Base-by-base conservation (phyloP, 2,329 filamentous ascomycete genomes). In the Hypoxylon sp. region DNA sequence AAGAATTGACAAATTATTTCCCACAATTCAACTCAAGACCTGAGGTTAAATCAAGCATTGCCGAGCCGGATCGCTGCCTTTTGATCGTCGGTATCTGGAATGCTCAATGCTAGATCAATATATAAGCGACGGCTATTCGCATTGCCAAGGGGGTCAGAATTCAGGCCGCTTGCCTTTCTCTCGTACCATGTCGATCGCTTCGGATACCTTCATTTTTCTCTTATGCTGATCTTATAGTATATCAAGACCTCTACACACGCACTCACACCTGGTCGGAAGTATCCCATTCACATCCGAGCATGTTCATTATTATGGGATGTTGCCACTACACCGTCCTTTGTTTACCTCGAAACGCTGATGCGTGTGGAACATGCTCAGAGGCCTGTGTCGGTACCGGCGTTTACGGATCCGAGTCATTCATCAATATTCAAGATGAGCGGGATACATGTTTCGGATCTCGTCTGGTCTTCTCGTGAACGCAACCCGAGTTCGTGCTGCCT, bases 21-120 rank as follows among this genome's bases (percentile, higher is more conserved):
- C 1, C 17, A 7, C 17, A 38, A n/a, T 25, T 23, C 7, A 25
- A 17, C 5, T 23, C 2, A 9, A 32, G 17, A 36, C 11, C 1
- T 41, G 60, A 64, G 23, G 60, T 68, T 21, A 13, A 61, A 61
- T 60, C 46, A 64, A 64, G 60, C 65, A 45, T 53, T 58, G 28
- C 30, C 51, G 14, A 61, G 52, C 21, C 65, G 60, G 60, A 58
- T 64, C 17, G 3, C 32, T 59, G 45, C 65, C n/a, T 55, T 32
- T 17, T 38, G 43, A 50, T 52, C 23, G 38, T 56, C 60, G 43
- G 45, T 41, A 60, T 67, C 56, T 60, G 11, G 36, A 52, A 45
- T 58, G 14, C 25, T 19, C 21, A 17, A 61, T 61, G 60, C 46
- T 14, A 64, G 56, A 61, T 68, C 25, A 59, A 55, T 53, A 50